Percentiles rank a stretch among this genome's conserved stretches.
Evolutionary conservation across 176 grass and related monocot genomes (phyloP).

Genomic region (Phoenix roebelenii): DNA sequence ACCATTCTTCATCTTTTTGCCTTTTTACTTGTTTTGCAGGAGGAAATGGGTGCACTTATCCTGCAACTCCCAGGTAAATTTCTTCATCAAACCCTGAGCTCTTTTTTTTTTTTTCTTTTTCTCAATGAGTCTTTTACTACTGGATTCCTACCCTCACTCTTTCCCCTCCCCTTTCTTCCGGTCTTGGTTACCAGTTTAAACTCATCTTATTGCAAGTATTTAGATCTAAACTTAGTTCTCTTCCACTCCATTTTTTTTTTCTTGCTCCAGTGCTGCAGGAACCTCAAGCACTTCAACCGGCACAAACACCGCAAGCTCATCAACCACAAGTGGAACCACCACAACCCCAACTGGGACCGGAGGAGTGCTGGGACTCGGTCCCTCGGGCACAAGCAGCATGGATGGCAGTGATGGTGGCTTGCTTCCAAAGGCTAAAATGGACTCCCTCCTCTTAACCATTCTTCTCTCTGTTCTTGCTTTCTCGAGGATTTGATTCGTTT

Average conservation of each 20-base stretch:
- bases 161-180: no score
- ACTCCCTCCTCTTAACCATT: background rate
- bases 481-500: background rate
- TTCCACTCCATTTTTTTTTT: no score
- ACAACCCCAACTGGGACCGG: no score
- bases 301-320: slow-evolving; percentile 7
- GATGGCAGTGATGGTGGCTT: slow-evolving; percentile 28
- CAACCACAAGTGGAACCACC: slow-evolving; percentile 19
- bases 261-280: no score
- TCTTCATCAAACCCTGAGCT: background rate
- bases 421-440: slow-evolving; percentile 1
- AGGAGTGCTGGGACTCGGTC: slow-evolving; percentile 43
- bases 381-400: slow-evolving; percentile 32
- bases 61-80: slow-evolving; percentile 58
- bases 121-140: background rate
- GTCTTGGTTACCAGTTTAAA: no score
- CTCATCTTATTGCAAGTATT: no score
- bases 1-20: background rate
- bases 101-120: background rate
- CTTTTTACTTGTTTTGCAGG: slow-evolving; percentile 35
- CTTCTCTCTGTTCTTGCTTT: slow-evolving; percentile 3
- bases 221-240: no score
- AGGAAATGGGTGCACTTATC: slow-evolving; percentile 58
- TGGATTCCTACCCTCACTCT: no score
- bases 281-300: background rate